Base-by-base conservation (phyloP, 2,329 filamentous ascomycete genomes). In the Scytalidium sp. region DNA sequence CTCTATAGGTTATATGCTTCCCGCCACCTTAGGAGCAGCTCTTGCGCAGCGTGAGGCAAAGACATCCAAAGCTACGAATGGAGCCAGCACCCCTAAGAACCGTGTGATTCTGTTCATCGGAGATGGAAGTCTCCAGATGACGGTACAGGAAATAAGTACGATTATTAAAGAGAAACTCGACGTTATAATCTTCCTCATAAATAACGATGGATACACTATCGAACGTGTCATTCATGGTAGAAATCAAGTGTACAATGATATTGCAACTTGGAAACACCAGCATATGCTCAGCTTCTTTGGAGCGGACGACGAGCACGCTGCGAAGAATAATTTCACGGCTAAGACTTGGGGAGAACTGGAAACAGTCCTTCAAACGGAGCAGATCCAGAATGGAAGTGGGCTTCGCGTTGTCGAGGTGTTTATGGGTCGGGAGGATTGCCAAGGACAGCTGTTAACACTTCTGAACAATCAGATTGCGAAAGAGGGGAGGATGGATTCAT, bases 31-130 rank as follows among this genome's bases (percentile, higher is more conserved):
- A 60, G 83, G 83, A 29, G 90, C 88, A 17, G 87, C 87, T 1
- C 74, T 92, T 13, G 90, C 87, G 1, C 80, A 83, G 0, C 84
- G 83, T 61, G 88, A 92, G 60, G 67, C 70, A 27, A 72, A 70
- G 3, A 67, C 68, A 23, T 75, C 5, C 13, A n/a, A n/a, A 4
- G 25, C 25, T n/a, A n/a, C n/a, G n/a, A 60, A 61, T 17, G 68
- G 60, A 19, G n/a, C n/a, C n/a, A n/a, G n/a, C n/a, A n/a, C n/a
- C n/a, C n/a, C n/a, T 7, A 36, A 36, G 15, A 6, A n/a, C 13
- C 70, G 76, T 45, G 78, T 79, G 0, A 71, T 84, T 15, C 65
- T 84, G 2, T 72, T 81, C 54, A 81, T 81, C 36, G 81, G 81
- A 8, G 81, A 85, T 43, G 83, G 83, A 3, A 83, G 80, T 56